Evolutionary conservation across 2,329 filamentous ascomycete genomes (phyloP), one percentile per base, ranked within the genome.

Genomic region (Claviceps paspali): DNA sequence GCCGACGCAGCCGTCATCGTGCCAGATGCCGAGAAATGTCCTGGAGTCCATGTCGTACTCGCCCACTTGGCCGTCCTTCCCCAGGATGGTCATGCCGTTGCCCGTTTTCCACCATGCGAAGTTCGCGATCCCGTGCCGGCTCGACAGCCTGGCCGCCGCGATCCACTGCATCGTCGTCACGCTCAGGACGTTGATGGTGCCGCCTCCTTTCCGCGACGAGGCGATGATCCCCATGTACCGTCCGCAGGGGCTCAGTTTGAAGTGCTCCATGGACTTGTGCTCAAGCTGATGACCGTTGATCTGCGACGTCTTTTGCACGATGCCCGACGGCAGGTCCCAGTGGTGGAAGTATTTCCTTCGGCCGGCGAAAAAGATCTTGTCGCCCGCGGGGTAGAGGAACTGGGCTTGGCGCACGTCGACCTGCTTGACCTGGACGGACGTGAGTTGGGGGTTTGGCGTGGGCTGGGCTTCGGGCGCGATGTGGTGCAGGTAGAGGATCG

Each of bases 101-200:
- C 87, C 82, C 43, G 84, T 76, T 37, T 75, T 70, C 87, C 87
- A 95, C 91, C 91, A 98, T 1, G 75, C 76, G 51, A 95, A 92
- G 56, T 95, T 88, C 1, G 84, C 81, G 33, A 96, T 78, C 27
- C 87, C 87, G 35, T 85, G 79, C 34, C 74, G 70, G 45, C 82
- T 80, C 50, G 95, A 84, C 32, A 95, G 67, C 28, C 87, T 73
- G 11, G 82, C 84, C 45, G 88, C 78, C 0, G 81, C 74, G 33
- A 86, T 66, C 88, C 88, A 96, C 61, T 95, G 88, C 52, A 82
- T 76, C 0, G 87, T 88, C 18, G 62, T 65, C 2, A 81, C 77
- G 59, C 80, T 80, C 19, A 98, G 63, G 18, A 98, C 65, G 56
- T 94, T 95, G 59, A 98, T 71, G 38, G 84, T 69, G 48, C 91